Conservation (phyloP, 1,284 basidiomycete genomes). For the Hemileia vastatrix region DNA sequence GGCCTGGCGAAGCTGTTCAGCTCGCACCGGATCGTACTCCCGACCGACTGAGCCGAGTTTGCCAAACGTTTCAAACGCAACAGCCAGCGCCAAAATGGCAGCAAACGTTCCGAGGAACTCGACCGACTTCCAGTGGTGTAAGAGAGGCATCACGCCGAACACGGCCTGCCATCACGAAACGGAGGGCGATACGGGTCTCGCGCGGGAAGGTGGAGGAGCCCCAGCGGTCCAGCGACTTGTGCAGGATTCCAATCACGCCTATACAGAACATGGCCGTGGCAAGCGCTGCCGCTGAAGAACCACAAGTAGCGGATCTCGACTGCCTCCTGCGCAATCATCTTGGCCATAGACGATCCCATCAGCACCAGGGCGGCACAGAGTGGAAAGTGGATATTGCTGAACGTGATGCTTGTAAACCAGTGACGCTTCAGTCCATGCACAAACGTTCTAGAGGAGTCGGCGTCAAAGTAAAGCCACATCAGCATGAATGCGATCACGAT, state of each 20-base stretch:
- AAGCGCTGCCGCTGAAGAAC: slow-evolving; percentile 33
- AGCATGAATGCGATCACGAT: slow-evolving; percentile 28
- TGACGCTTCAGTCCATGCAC: slow-evolving; percentile 44
- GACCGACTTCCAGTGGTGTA: slow-evolving; percentile 28
- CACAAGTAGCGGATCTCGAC: slow-evolving; percentile 29
- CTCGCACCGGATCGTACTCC: slow-evolving; percentile 14
- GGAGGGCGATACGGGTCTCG: slow-evolving; percentile 26
- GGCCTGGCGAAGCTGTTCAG: slow-evolving; percentile 17
- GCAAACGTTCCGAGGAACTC: slow-evolving; percentile 29
- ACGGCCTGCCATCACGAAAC: slow-evolving; percentile 28
- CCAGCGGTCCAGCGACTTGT: slow-evolving; percentile 33
- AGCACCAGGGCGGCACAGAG: slow-evolving; percentile 34
- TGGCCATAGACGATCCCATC: slow-evolving; percentile 28
- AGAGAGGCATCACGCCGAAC: slow-evolving; percentile 32
- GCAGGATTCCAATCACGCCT: slow-evolving; percentile 32
- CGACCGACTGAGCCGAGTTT: slow-evolving; percentile 38
- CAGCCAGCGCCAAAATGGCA: slow-evolving; percentile 26
- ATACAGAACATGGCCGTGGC: slow-evolving; percentile 30
- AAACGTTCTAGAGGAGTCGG: slow-evolving; percentile 38
- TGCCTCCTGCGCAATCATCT: slow-evolving; percentile 26
- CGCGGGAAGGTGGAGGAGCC: slow-evolving; percentile 31
- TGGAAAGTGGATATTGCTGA: slow-evolving; percentile 36
- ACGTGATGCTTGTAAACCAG: slow-evolving; percentile 33
- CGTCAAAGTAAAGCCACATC: slow-evolving; percentile 31
- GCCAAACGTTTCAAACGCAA: slow-evolving; percentile 36